Percentiles rank a stretch among this genome's conserved stretches.
Conservation (phyloP, 2,329 filamentous ascomycete species). For the Diplodia seriata region DNA sequence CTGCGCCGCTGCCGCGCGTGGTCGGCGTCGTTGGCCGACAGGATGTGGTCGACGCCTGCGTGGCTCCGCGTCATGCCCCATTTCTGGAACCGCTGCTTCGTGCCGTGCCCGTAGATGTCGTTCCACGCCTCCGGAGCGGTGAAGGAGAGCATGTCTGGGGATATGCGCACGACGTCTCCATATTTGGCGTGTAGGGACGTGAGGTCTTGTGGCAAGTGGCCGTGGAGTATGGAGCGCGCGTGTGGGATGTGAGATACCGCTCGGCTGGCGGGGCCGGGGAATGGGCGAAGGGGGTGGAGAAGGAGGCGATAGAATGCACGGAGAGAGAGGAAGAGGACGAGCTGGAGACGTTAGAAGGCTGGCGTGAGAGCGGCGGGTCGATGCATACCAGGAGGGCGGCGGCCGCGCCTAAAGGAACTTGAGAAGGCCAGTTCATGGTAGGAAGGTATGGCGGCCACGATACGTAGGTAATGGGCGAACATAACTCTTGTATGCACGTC, state of each 20-base stretch:
- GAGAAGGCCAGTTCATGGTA: too few relatives aligned
- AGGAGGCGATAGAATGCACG: conserved; percentile 19
- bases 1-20: conserved; percentile 50
- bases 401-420: too few relatives aligned
- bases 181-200: neutral
- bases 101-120: conserved; percentile 27
- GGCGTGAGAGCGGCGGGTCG: too few relatives aligned
- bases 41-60: neutral
- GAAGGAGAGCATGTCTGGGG: conserved; percentile 53
- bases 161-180: conserved; percentile 49
- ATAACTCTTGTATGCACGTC: too few relatives aligned
- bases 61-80: neutral
- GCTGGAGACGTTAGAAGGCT: too few relatives aligned
- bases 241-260: neutral
- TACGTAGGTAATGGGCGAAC: too few relatives aligned
- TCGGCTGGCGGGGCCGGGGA: conserved; percentile 22
- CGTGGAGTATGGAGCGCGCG: neutral
- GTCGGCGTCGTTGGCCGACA: conserved; percentile 47
- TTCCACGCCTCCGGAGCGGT: conserved; percentile 51
- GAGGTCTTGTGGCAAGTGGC: neutral
- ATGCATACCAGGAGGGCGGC: too few relatives aligned
- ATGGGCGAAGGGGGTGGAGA: conserved; percentile 22
- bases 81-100: neutral
- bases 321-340: too few relatives aligned
- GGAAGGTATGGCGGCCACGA: too few relatives aligned